These are phyloP conservation scores for Tetraselmis chui DNA, from an alignment of 139 green algal genomes.

Conservation along the genomic window DNA sequence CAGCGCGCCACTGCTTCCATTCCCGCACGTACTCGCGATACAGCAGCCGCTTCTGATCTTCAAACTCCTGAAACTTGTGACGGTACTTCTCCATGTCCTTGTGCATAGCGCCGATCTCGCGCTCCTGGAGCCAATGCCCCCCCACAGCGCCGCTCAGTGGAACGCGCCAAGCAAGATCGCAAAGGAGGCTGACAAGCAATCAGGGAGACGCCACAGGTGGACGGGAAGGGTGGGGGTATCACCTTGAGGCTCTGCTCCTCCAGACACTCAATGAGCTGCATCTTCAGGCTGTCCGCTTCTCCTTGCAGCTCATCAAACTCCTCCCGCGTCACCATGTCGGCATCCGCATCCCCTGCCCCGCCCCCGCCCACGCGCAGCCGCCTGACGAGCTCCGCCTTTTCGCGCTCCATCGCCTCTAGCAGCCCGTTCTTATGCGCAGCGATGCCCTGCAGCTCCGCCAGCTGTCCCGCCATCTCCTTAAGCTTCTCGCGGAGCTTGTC, in stretches of 20 bases:
- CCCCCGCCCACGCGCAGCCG: constrained; percentile 12
- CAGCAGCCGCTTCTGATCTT: constrained; percentile 12
- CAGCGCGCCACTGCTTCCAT: constrained; percentile 10
- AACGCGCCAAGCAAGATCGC: too few relatives aligned
- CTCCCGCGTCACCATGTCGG: constrained; percentile 32
- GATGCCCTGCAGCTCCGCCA: constrained; percentile 40
- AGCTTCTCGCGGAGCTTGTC: constrained; percentile 40
- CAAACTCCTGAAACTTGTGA: neutral
- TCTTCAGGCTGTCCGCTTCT: constrained; percentile 32
- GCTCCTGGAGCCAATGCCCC: neutral
- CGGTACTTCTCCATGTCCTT: constrained; percentile 17
- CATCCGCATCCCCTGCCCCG: neutral
- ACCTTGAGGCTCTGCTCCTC: constrained; percentile 28
- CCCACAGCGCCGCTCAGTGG: neutral
- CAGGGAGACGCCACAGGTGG: too few relatives aligned
- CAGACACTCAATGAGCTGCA: constrained; percentile 40
- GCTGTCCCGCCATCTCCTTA: constrained; percentile 31
- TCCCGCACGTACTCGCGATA: constrained; percentile 21
- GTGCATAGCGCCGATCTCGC: neutral
- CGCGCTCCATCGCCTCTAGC: constrained; percentile 4
- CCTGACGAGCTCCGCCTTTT: constrained; percentile 29
- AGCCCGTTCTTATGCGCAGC: constrained; percentile 10
- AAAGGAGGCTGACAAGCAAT: too few relatives aligned
- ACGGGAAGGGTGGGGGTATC: neutral
- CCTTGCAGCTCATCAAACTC: constrained; percentile 39